phyloP scores from a whole-genome alignment of 768 basidiomycete genomes.

The Basidioascus undulatus region DNA sequence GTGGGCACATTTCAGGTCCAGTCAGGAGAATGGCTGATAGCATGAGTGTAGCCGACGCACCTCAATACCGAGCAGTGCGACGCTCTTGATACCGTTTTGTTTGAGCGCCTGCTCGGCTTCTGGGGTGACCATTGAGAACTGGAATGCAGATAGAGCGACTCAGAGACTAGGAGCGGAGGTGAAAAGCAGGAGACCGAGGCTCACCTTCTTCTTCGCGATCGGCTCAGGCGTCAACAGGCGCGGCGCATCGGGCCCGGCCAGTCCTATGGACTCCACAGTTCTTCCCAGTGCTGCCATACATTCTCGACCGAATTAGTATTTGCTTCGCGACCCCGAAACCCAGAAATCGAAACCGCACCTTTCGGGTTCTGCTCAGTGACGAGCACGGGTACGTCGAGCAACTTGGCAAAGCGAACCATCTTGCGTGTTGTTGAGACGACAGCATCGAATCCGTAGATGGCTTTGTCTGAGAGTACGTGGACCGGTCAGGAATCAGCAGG shows the following conservation, averaged over 20 bases:
- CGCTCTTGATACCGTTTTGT: conserved; percentile 24
- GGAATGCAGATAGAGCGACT: conserved; percentile 42
- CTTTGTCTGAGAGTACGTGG: too few relatives aligned
- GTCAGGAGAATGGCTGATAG: not conserved
- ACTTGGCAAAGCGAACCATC: conserved; percentile 34
- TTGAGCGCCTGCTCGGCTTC: conserved; percentile 33
- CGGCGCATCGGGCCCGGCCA: conserved; percentile 33
- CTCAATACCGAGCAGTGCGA: conserved; percentile 74
- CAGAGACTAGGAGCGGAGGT: too few relatives aligned
- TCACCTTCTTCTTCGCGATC: too few relatives aligned
- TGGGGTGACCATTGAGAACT: conserved; percentile 65
- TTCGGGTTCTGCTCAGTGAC: conserved; percentile 62
- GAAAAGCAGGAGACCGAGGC: too few relatives aligned
- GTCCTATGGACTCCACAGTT: too few relatives aligned
- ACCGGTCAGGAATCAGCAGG: too few relatives aligned
- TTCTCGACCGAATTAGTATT: too few relatives aligned
- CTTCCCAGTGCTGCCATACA: too few relatives aligned
- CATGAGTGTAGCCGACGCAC: conserved; percentile 21
- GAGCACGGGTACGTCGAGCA: conserved; percentile 45
- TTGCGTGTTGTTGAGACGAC: conserved; percentile 47
- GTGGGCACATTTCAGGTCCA: not conserved
- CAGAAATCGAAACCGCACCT: conserved; percentile 27
- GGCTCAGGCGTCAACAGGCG: too few relatives aligned
- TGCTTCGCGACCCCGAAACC: too few relatives aligned
- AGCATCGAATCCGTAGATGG: conserved; percentile 45